Evolutionary conservation across 1,284 basidiomycete genomes (phyloP).

Genomic region (Hypsizygus ulmarius): DNA sequence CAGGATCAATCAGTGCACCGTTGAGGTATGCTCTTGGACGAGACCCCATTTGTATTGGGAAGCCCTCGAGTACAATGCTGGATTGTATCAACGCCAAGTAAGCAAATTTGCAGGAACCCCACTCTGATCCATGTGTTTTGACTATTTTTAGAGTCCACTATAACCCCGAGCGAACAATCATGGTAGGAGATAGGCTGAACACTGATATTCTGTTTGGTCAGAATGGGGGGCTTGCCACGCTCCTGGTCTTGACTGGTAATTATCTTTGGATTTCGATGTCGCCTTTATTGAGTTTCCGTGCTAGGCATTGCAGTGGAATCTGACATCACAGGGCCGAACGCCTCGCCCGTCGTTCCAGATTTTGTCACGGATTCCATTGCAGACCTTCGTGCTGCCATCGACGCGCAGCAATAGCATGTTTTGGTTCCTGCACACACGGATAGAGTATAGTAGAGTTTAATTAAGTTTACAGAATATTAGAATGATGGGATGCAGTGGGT

Average conservation of each 20-base stretch:
- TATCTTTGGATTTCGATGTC: conserved; percentile 8
- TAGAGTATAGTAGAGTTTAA: background rate
- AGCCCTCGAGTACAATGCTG: conserved; percentile 90
- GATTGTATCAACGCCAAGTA: conserved; percentile 96
- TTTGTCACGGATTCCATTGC: conserved; percentile 79
- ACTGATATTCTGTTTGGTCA: conserved; percentile 95
- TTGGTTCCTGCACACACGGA: background rate
- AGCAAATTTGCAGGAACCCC: conserved; percentile 27
- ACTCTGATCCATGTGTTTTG: conserved; percentile 4
- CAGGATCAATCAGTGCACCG: conserved; percentile 83
- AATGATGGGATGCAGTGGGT: background rate
- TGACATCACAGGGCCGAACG: conserved; percentile 70
- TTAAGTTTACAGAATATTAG: conserved; percentile 1
- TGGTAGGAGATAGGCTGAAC: conserved; percentile 93
- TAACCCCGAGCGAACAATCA: conserved; percentile 83
- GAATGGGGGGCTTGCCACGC: conserved; percentile 79
- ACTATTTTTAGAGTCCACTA: conserved; percentile 66
- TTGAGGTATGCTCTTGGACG: conserved; percentile 73
- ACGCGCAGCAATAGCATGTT: background rate
- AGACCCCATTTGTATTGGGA: conserved; percentile 83
- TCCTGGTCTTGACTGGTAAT: conserved; percentile 91
- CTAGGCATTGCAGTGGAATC: conserved; percentile 71
- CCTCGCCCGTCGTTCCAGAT: conserved; percentile 73
- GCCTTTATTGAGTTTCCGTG: conserved; percentile 12
- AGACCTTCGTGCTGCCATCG: conserved; percentile 51